Evolutionary conservation across 352 stramenopile genomes (phyloP).

Genomic region (Pythium apleroticum): DNA sequence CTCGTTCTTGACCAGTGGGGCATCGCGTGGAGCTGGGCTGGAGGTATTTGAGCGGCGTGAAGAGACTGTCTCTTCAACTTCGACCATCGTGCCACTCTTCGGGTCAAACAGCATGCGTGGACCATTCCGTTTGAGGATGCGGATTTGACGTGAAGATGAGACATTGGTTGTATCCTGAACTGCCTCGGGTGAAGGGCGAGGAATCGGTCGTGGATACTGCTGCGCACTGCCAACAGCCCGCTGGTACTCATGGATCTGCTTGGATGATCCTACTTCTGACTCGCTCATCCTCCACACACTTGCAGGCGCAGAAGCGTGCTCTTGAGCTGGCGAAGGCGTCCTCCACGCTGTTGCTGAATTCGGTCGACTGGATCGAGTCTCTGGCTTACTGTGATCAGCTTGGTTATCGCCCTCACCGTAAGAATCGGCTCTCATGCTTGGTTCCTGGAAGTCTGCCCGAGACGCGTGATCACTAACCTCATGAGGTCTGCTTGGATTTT

Average conservation of each 20-base stretch:
- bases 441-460: not conserved
- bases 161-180: not conserved
- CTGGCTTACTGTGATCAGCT: not conserved
- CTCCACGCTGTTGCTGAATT: not conserved
- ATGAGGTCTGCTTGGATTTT: not conserved
- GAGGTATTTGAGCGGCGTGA: not conserved
- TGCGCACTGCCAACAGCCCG: not conserved
- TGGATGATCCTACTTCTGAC: conserved; percentile 7
- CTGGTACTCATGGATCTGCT: not conserved
- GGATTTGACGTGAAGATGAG: conserved; percentile 22
- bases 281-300: conserved; percentile 25
- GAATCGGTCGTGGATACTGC: not conserved
- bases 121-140: conserved; percentile 52
- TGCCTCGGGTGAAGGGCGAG: not conserved
- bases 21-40: not conserved
- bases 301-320: not conserved
- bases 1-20: not conserved
- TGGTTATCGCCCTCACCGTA: not conserved
- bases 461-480: not conserved
- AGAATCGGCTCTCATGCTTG: too few relatives aligned
- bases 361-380: not conserved
- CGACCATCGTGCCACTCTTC: conserved; percentile 62
- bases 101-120: conserved; percentile 76
- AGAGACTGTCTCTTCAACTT: conserved; percentile 26
- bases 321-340: not conserved